These are phyloP conservation scores for Phytopythium delawarense DNA, from an alignment of 352 stramenopile genomes.

Conservation along the genomic window DNA sequence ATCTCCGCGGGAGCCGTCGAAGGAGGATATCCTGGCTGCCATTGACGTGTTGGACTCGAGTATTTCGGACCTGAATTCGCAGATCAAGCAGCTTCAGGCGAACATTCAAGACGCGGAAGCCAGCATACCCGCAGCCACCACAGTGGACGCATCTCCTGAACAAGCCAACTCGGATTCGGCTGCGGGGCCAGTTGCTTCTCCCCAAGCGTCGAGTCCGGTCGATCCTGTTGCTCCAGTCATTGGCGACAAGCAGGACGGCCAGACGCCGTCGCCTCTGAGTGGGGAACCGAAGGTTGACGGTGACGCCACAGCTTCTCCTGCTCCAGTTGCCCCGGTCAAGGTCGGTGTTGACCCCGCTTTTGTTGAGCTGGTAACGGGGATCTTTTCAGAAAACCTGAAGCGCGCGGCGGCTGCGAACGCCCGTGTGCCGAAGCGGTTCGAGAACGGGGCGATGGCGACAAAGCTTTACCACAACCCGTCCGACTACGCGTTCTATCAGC, in stretches of 20 bases:
- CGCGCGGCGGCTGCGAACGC: constrained; percentile 53
- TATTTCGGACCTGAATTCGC: constrained; percentile 66
- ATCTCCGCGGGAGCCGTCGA: constrained; percentile 33
- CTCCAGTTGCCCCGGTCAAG: constrained; percentile 25
- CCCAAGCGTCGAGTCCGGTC: neutral
- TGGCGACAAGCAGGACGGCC: neutral
- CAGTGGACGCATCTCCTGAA: neutral
- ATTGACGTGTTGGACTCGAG: constrained; percentile 74
- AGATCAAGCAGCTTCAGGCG: constrained; percentile 52
- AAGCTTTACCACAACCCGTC: constrained; percentile 71
- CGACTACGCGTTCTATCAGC: constrained; percentile 73
- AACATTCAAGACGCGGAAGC: constrained; percentile 39
- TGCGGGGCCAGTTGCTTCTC: neutral
- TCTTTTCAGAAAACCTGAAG: constrained; percentile 63
- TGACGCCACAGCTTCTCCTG: neutral
- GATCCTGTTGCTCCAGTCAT: neutral
- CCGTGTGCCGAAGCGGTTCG: constrained; percentile 45
- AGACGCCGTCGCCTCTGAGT: neutral
- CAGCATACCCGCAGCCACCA: neutral
- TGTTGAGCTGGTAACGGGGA: constrained; percentile 49
- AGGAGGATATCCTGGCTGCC: constrained; percentile 74
- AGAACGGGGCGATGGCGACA: constrained; percentile 37
- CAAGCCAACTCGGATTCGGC: neutral
- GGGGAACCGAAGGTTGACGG: constrained; percentile 2
- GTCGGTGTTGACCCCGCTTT: constrained; percentile 60